A percentile compares a stretch with the other conserved stretches of the same genome.
These are phyloP conservation scores for Diplodia corticola DNA, from an alignment of 2,329 filamentous ascomycete species.

Conservation along the genomic window DNA sequence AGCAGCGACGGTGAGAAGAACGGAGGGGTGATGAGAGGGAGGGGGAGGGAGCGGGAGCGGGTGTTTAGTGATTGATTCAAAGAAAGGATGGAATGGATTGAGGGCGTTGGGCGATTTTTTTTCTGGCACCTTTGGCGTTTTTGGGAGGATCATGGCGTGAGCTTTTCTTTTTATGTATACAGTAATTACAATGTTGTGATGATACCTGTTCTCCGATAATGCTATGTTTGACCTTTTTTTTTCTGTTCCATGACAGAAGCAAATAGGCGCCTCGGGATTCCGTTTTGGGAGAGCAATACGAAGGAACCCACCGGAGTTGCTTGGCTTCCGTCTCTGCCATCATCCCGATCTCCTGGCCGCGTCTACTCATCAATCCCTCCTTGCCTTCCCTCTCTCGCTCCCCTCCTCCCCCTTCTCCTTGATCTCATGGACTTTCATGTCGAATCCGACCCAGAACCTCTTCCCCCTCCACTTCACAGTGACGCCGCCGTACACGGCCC, in stretches of 20 bases:
- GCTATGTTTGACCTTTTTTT: background rate
- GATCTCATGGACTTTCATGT: constrained; percentile 75
- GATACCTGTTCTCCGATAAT: background rate
- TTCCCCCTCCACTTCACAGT: constrained; percentile 86
- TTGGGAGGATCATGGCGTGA: background rate
- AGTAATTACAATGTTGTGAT: background rate
- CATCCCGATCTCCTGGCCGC: background rate
- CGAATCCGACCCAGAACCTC: constrained; percentile 75
- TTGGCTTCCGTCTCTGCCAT: background rate
- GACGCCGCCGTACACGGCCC: constrained; percentile 84
- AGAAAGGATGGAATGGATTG: background rate
- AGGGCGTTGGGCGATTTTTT: background rate
- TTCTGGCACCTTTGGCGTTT: background rate
- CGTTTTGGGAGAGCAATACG: background rate
- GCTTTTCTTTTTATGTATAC: background rate
- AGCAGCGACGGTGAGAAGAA: background rate
- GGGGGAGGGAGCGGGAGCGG: background rate
- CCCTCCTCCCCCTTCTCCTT: constrained; percentile 24
- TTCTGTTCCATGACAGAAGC: background rate
- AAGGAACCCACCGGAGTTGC: background rate
- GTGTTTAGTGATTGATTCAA: background rate
- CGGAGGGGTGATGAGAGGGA: background rate
- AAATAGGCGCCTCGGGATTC: background rate
- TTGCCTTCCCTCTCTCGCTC: background rate
- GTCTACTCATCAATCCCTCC: background rate